Percentiles rank a stretch among this genome's conserved stretches.
These are phyloP conservation scores for Ambrosiella cleistominuta DNA, from an alignment of 2,329 filamentous ascomycete genomes.

Conservation along the genomic window DNA sequence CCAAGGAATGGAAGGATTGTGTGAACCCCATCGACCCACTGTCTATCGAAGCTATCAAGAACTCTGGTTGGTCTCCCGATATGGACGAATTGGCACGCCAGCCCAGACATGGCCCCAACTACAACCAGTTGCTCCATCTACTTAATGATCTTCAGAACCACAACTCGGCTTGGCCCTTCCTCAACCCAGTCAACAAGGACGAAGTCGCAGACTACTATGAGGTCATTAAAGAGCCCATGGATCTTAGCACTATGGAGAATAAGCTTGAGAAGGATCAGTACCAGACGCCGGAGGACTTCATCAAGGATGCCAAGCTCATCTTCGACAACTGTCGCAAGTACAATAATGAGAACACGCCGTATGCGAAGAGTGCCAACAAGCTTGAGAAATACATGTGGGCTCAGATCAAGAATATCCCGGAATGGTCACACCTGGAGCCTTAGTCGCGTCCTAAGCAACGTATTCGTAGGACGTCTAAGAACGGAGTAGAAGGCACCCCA, in stretches of 20 bases:
- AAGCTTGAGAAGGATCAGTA: slow-evolving; percentile 92
- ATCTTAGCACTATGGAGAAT: slow-evolving; percentile 84
- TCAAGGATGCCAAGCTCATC: slow-evolving; percentile 71
- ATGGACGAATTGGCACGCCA: slow-evolving; percentile 96
- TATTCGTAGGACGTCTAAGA: background rate
- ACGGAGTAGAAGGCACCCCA: no score
- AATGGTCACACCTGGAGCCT: slow-evolving; percentile 56
- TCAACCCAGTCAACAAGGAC: slow-evolving; percentile 81
- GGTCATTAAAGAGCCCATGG: slow-evolving; percentile 96
- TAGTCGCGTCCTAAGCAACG: background rate
- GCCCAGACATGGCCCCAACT: slow-evolving; percentile 88
- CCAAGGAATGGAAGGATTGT: slow-evolving; percentile 68
- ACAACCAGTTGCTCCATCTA: slow-evolving; percentile 80
- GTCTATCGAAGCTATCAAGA: slow-evolving; percentile 71
- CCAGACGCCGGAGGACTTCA: slow-evolving; percentile 77
- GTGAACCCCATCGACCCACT: slow-evolving; percentile 66
- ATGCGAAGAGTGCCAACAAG: slow-evolving; percentile 87
- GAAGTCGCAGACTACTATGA: slow-evolving; percentile 98
- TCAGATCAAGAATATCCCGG: slow-evolving; percentile 77
- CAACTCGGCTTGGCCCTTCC: slow-evolving; percentile 83
- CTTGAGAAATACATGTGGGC: slow-evolving; percentile 91
- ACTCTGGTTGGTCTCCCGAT: slow-evolving; percentile 85
- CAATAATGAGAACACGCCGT: slow-evolving; percentile 88
- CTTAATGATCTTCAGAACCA: slow-evolving; percentile 94
- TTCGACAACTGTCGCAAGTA: slow-evolving; percentile 93